A percentile compares a stretch with the other conserved stretches of the same genome.
Evolutionary conservation across 345 rosid genomes (phyloP).

Genomic region (Theobroma cacao): DNA sequence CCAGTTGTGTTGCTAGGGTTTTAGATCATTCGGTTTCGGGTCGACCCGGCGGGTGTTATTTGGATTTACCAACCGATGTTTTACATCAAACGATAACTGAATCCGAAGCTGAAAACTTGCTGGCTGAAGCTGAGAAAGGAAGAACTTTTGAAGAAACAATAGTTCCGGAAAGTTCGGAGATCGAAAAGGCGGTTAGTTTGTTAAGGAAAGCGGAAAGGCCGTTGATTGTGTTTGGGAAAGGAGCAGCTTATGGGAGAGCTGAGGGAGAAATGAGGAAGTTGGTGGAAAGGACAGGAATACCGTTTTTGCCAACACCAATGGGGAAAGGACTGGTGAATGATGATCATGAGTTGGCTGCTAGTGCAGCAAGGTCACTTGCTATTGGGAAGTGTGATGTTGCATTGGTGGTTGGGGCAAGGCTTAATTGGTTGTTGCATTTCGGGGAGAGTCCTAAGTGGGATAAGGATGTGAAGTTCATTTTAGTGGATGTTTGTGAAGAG

Average conservation of each 20-base stretch:
- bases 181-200: constrained; percentile 56
- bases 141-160: constrained; percentile 14
- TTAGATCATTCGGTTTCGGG: constrained; percentile 61
- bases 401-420: constrained; percentile 88
- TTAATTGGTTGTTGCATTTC: constrained; percentile 93
- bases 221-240: constrained; percentile 90
- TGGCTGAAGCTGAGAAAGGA: constrained; percentile 30
- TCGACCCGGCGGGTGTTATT: constrained; percentile 89
- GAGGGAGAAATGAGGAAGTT: constrained; percentile 72
- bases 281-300: constrained; percentile 74
- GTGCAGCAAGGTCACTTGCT: constrained; percentile 93
- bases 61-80: constrained; percentile 89
- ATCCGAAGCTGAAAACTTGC: constrained; percentile 58
- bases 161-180: constrained; percentile 36
- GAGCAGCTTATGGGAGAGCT: constrained; percentile 82
- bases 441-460: constrained; percentile 96
- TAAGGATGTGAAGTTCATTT: constrained; percentile 74
- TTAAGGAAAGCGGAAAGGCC: constrained; percentile 81
- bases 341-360: constrained; percentile 78
- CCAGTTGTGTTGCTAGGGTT: constrained; percentile 69
- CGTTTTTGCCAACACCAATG: constrained; percentile 96
- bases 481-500: constrained; percentile 71
- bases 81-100: constrained; percentile 71
- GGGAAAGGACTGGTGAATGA: constrained; percentile 97
- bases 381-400: constrained; percentile 96